A percentile compares a stretch with the other conserved stretches of the same genome.
Evolutionary conservation across 805 yeast species (phyloP).

Genomic region (Wickerhamiella sergipiensis): DNA sequence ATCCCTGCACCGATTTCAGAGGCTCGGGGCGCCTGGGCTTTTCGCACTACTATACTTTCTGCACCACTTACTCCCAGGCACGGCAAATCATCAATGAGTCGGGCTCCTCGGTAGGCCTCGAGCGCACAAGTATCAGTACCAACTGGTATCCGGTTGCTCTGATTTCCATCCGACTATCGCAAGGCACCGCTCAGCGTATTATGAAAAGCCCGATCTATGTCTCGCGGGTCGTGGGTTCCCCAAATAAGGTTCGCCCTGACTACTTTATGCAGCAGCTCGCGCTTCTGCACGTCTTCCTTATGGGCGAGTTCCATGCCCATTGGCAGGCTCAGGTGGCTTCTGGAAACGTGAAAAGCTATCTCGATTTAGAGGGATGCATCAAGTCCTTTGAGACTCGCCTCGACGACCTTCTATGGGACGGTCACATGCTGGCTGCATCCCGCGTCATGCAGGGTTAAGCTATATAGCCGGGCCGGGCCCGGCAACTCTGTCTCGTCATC

Average conservation of each 20-base stretch:
- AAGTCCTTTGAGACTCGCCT: slow-evolving; percentile 10
- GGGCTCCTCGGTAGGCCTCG: slow-evolving; percentile 11
- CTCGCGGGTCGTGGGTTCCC: not conserved
- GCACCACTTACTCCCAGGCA: slow-evolving; percentile 11
- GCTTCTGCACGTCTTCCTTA: slow-evolving; percentile 11
- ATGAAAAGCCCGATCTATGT: not conserved
- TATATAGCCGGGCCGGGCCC: not conserved
- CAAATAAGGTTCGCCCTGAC: not conserved
- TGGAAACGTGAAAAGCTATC: slow-evolving; percentile 15
- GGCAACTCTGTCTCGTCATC: too few relatives aligned
- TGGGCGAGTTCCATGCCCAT: slow-evolving; percentile 16
- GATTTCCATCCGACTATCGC: slow-evolving; percentile 21
- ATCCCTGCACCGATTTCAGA: slow-evolving; percentile 28
- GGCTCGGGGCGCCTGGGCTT: slow-evolving; percentile 24
- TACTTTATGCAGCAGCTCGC: slow-evolving; percentile 2
- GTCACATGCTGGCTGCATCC: not conserved
- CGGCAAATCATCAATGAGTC: slow-evolving; percentile 15
- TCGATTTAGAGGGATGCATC: slow-evolving; percentile 19
- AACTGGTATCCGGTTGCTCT: slow-evolving; percentile 26
- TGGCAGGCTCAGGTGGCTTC: slow-evolving; percentile 16
- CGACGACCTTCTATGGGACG: not conserved
- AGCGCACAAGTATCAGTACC: not conserved
- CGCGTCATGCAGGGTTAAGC: not conserved
- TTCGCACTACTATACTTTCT: slow-evolving; percentile 14
- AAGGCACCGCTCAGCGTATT: not conserved